Conservation (phyloP, 805 yeast genomes). For the Hermanozyma aechmeae region DNA sequence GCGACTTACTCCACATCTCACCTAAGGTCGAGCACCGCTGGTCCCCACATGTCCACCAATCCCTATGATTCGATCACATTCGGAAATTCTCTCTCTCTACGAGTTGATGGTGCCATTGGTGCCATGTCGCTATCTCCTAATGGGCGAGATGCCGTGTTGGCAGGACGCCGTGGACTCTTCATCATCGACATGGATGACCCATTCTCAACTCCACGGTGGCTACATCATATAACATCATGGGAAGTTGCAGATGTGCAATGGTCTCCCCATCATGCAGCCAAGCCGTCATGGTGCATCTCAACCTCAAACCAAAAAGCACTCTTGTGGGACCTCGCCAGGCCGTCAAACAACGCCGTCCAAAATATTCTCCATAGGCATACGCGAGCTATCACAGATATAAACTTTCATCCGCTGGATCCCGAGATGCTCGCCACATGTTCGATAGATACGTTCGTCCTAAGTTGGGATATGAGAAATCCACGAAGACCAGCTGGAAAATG, state of each 20-base stretch:
- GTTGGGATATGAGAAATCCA: constrained; percentile 89
- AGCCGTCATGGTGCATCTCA: constrained; percentile 86
- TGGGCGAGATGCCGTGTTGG: constrained; percentile 89
- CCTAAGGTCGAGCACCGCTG: no score
- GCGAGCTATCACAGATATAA: constrained; percentile 92
- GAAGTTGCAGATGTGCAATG: constrained; percentile 98
- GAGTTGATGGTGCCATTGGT: constrained; percentile 88
- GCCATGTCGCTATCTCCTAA: constrained; percentile 85
- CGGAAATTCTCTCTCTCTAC: constrained; percentile 69
- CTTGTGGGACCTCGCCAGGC: constrained; percentile 82
- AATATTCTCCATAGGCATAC: constrained; percentile 84
- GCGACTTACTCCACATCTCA: no score
- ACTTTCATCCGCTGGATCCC: constrained; percentile 82
- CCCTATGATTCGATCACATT: constrained; percentile 48
- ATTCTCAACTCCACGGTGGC: constrained; percentile 88
- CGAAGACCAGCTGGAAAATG: constrained; percentile 62
- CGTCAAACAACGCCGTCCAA: constrained; percentile 64
- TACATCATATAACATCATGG: constrained; percentile 90
- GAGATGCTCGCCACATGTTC: constrained; percentile 88
- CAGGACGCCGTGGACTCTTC: constrained; percentile 73
- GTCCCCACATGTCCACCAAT: constrained; percentile 1
- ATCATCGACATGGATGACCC: constrained; percentile 95
- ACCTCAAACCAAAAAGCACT: constrained; percentile 93
- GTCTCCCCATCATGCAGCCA: constrained; percentile 77
- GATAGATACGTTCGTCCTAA: constrained; percentile 75